Conservation (phyloP, 345 rosid genomes). For the Eucalyptus erythrocorys region DNA sequence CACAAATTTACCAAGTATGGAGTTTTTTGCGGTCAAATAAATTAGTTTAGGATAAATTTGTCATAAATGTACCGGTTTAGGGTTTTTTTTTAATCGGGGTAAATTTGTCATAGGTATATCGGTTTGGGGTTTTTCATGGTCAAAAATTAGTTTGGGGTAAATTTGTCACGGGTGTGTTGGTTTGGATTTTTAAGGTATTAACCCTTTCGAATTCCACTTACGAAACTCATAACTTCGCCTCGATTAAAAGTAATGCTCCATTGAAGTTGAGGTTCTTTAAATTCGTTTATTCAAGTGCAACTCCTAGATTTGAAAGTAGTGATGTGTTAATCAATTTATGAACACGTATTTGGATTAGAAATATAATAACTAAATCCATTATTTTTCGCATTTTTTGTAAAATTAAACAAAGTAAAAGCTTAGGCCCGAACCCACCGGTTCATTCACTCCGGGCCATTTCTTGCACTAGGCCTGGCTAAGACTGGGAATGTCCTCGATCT, state of each 20-base stretch:
- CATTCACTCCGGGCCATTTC: neutral
- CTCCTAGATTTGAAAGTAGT: neutral
- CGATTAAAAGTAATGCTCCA: neutral
- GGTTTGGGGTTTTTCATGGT: too few species aligned
- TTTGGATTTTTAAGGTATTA: too few species aligned
- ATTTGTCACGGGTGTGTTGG: too few species aligned
- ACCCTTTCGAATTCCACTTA: neutral
- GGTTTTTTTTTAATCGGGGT: too few species aligned
- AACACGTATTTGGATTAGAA: neutral
- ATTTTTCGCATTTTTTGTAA: neutral
- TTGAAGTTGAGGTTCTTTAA: neutral
- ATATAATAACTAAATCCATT: neutral
- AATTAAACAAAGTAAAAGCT: neutral
- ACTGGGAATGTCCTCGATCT: neutral
- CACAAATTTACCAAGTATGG: too few species aligned
- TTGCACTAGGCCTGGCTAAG: neutral
- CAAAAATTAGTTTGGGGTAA: too few species aligned
- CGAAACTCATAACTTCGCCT: neutral
- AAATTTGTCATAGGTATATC: too few species aligned
- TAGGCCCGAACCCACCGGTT: neutral
- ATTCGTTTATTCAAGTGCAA: neutral
- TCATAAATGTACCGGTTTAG: too few species aligned
- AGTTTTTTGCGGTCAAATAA: too few species aligned
- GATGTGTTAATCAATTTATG: neutral
- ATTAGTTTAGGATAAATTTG: too few species aligned